phyloP scores from a whole-genome alignment of 371 early-diverging fungal species.

The Sporodiniella umbellata region DNA sequence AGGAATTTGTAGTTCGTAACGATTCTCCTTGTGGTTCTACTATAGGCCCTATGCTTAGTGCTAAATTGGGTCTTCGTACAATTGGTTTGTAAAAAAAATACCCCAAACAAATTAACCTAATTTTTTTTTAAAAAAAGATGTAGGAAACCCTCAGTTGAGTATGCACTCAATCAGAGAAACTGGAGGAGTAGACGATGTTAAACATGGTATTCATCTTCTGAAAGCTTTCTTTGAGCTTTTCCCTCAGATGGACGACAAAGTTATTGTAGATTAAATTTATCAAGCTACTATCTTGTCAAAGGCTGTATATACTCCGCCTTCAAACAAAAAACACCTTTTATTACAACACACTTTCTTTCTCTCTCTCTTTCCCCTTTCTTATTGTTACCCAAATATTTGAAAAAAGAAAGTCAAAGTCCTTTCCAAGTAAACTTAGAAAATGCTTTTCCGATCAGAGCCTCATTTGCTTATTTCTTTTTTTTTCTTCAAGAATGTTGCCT shows the following conservation, averaged over 20 bases:
- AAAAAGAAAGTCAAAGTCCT: too few species aligned
- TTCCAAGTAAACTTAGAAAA: too few species aligned
- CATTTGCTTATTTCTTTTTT: not conserved
- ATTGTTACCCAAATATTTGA: not conserved
- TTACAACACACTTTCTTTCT: not conserved
- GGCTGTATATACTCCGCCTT: not conserved
- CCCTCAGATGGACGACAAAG: conserved; percentile 14
- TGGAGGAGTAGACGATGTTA: conserved; percentile 85
- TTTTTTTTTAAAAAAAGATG: conserved; percentile 48
- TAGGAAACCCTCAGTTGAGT: conserved; percentile 89
- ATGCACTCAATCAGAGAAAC: conserved; percentile 96
- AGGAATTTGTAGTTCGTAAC: conserved; percentile 89
- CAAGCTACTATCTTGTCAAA: conserved; percentile 1
- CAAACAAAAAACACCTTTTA: too few species aligned
- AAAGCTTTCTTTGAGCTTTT: conserved; percentile 29
- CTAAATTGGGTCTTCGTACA: conserved; percentile 89
- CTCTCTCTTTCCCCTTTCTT: not conserved
- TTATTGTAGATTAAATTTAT: conserved; percentile 17
- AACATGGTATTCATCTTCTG: conserved; percentile 75
- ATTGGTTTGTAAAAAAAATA: conserved; percentile 60
- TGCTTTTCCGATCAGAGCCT: too few species aligned
- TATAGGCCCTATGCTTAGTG: conserved; percentile 92
- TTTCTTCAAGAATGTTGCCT: not conserved
- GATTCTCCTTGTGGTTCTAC: conserved; percentile 93
- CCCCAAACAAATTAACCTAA: not conserved